Percentiles rank a stretch among this genome's conserved stretches.
Conservation (phyloP, 2,329 filamentous ascomycete species). For the Talaromyces funiculosus region DNA sequence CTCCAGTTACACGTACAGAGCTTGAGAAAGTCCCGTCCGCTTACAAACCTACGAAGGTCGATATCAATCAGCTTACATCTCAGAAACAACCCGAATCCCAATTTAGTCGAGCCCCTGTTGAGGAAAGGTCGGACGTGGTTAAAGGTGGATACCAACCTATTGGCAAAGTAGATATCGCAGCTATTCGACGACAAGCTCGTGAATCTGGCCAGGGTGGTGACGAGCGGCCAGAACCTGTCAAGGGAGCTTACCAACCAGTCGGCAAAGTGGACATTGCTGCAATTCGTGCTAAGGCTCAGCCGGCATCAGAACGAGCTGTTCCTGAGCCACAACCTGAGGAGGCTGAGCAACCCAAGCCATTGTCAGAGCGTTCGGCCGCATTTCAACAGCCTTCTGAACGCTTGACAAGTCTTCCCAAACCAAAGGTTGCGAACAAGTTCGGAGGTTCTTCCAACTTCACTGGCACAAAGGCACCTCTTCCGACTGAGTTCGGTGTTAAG, state of each 20-base stretch:
- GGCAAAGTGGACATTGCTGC: slow-evolving; percentile 97
- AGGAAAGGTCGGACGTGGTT: slow-evolving; percentile 59
- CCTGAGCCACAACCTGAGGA: slow-evolving; percentile 43
- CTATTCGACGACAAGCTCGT: slow-evolving; percentile 70
- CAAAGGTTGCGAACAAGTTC: slow-evolving; percentile 89
- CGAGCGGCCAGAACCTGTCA: slow-evolving; percentile 76
- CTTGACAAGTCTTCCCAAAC: slow-evolving; percentile 82
- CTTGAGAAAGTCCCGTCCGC: slow-evolving; percentile 88
- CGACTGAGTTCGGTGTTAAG: slow-evolving; percentile 61
- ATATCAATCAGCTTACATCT: slow-evolving; percentile 77
- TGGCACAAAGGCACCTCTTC: slow-evolving; percentile 83
- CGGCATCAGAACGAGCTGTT: slow-evolving; percentile 51
- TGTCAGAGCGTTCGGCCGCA: slow-evolving; percentile 70
- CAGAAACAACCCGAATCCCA: slow-evolving; percentile 55
- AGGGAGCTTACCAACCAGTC: slow-evolving; percentile 88
- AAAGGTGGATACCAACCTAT: slow-evolving; percentile 86
- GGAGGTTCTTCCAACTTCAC: slow-evolving; percentile 65
- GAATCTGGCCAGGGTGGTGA: slow-evolving; percentile 54
- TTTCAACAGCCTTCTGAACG: slow-evolving; percentile 66
- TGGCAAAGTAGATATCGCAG: slow-evolving; percentile 95
- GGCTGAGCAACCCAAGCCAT: slow-evolving; percentile 53
- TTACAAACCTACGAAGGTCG: slow-evolving; percentile 93
- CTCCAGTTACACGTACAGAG: slow-evolving; percentile 78
- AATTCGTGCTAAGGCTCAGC: slow-evolving; percentile 78
- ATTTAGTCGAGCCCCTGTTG: slow-evolving; percentile 31